Evolutionary conservation across 2,329 filamentous ascomycete species (phyloP).

Genomic region (Colletotrichum tropicale): DNA sequence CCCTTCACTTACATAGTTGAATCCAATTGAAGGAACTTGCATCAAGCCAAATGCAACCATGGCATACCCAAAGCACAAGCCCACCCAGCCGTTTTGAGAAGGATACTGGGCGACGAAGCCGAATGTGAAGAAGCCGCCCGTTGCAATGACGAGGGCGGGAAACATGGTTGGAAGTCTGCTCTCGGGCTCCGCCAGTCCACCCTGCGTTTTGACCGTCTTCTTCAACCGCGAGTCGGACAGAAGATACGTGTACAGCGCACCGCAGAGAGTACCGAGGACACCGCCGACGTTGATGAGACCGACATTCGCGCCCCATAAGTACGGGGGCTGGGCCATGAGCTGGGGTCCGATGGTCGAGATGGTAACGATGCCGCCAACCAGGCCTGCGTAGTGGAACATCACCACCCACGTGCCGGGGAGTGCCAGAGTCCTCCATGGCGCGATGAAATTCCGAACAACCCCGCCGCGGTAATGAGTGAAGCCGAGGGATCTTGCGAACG

Average conservation of each 20-base stretch:
- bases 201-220: slow-evolving; percentile 22
- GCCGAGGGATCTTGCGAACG: slow-evolving; percentile 18
- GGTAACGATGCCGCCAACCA: slow-evolving; percentile 38
- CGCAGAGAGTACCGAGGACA: slow-evolving; percentile 32
- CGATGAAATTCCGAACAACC: slow-evolving; percentile 24
- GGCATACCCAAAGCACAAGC: slow-evolving; percentile 34
- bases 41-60: slow-evolving; percentile 42
- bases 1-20: slow-evolving; percentile 45
- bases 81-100: slow-evolving; percentile 33
- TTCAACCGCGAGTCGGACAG: slow-evolving; percentile 28
- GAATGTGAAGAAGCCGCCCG: slow-evolving; percentile 37
- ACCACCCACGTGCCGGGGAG: slow-evolving; percentile 39
- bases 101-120: slow-evolving; percentile 40
- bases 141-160: slow-evolving; percentile 31
- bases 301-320: slow-evolving; percentile 35
- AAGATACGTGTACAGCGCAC: slow-evolving; percentile 29
- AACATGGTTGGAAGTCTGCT: slow-evolving; percentile 33
- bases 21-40: slow-evolving; percentile 42
- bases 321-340: slow-evolving; percentile 32
- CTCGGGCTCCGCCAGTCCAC: slow-evolving; percentile 38
- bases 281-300: slow-evolving; percentile 39
- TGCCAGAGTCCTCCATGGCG: slow-evolving; percentile 31
- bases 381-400: slow-evolving; percentile 39
- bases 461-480: slow-evolving; percentile 24
- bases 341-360: slow-evolving; percentile 38